These are phyloP conservation scores for Phytopythium ostracodes DNA, from an alignment of 352 stramenopile genomes.

Conservation along the genomic window DNA sequence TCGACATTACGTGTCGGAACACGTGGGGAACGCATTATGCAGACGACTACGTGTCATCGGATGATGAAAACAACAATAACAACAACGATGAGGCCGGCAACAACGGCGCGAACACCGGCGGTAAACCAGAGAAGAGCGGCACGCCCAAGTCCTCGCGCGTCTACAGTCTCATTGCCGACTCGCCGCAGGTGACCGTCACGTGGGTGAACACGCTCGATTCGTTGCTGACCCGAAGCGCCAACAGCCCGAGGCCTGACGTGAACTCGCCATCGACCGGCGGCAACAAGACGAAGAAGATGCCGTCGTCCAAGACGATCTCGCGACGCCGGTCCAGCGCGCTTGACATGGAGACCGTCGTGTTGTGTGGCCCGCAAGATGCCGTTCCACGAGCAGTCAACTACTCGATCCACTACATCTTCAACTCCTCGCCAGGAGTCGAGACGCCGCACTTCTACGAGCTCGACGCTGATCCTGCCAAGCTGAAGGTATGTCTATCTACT, in stretches of 20 bases:
- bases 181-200: slow-evolving; percentile 58
- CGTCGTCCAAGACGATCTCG: slow-evolving; percentile 18
- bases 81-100: slow-evolving; percentile 18
- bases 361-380: slow-evolving; percentile 33
- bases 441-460: slow-evolving; percentile 68
- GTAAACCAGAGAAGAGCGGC: slow-evolving; percentile 36
- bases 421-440: slow-evolving; percentile 75
- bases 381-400: slow-evolving; percentile 53
- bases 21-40: slow-evolving; percentile 73
- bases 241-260: slow-evolving; percentile 64
- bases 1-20: slow-evolving; percentile 83
- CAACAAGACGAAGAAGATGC: slow-evolving; percentile 23
- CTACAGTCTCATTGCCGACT: slow-evolving; percentile 78
- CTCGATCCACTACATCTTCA: slow-evolving; percentile 81
- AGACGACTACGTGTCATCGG: slow-evolving; percentile 75
- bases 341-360: slow-evolving; percentile 42
- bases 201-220: slow-evolving; percentile 79
- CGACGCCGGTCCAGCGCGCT: slow-evolving; percentile 38
- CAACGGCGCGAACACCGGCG: slow-evolving; percentile 16
- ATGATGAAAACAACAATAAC: slow-evolving; percentile 54
- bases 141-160: slow-evolving; percentile 64
- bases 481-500: slow-evolving; percentile 36
- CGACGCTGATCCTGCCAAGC: slow-evolving; percentile 37
- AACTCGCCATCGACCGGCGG: slow-evolving; percentile 10
- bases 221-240: slow-evolving; percentile 63